Base-by-base conservation (phyloP, 139 green algal species). In the Chlamydomonas incerta region DNA sequence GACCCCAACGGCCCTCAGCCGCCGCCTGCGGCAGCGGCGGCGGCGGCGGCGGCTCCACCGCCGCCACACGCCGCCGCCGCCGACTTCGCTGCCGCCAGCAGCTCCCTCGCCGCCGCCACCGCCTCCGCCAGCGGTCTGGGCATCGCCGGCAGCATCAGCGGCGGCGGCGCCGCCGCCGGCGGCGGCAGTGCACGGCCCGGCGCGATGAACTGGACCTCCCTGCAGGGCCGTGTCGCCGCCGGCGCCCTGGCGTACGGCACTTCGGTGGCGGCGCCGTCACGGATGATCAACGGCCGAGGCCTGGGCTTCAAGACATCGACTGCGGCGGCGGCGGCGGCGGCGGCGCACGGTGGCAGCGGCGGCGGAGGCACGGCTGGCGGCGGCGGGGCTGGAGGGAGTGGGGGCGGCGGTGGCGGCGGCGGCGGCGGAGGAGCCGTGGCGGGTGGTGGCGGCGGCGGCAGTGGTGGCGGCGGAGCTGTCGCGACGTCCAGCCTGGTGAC, bases 281-380 rank as follows among this genome's bases (percentile, higher is more conserved):
- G 77, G 37, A 83, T 83, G 77, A 83, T 83, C 29, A 83, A 83
- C 29, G 63, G 77, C 77, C 63, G 77, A 2, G 77, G 77, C 11
- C 55, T 82, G 58, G 74, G 74, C 14, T 72, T 82, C 26, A 82
- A 82, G 37, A 55, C 74, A 21, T 66, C 29, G 74, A 57, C 24
- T 33, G 74, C 74, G 73, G 73, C 50, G 73, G 73, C 37, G 73
- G 73, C n/a, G 57, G 74, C 74, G 73, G 73, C 50, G 73, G 73
- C 37, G 73, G 73, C n/a, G 50, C 41, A 50, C 8, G 41, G 41
- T 50, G 41, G 6, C 41, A 50, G 41, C 8, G 41, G 55, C 55
- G 55, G 20, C 55, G 21, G 55, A 6, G 55, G 8, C 55, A 10
- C 55, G 2, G 55, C 55, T 18, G 55, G 55, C 23, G 76, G 76